Percentiles rank a stretch among this genome's conserved stretches.
Evolutionary conservation across 768 basidiomycete genomes (phyloP).

Genomic region (Mycena haematopus): DNA sequence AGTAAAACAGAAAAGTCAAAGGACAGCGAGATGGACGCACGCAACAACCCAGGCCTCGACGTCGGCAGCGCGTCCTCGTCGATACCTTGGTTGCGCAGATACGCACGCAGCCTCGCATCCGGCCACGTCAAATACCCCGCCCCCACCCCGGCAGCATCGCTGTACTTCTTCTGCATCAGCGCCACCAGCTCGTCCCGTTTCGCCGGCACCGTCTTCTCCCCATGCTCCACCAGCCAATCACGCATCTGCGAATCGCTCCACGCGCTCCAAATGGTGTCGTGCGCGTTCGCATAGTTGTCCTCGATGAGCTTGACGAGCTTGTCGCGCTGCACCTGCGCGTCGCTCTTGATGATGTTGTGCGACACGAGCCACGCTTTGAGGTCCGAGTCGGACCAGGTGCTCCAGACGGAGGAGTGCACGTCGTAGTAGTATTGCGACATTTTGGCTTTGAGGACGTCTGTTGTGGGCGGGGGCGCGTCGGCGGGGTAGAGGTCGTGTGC

Average conservation of each 20-base stretch:
- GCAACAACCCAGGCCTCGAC: conserved; percentile 77
- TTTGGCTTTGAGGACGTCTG: conserved; percentile 62
- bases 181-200: conserved; percentile 80
- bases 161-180: conserved; percentile 74
- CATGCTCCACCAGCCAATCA: conserved; percentile 76
- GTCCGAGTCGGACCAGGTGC: conserved; percentile 80
- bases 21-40: too few relatives aligned
- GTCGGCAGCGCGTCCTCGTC: conserved; percentile 72
- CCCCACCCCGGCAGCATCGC: conserved; percentile 48
- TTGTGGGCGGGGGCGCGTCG: conserved; percentile 54
- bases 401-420: conserved; percentile 58
- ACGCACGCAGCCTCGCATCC: conserved; percentile 90
- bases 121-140: conserved; percentile 88
- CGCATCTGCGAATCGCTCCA: conserved; percentile 82
- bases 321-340: conserved; percentile 69
- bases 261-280: conserved; percentile 64
- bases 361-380: conserved; percentile 81
- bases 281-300: conserved; percentile 72
- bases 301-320: conserved; percentile 78
- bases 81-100: conserved; percentile 79
- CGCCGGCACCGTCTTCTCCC: conserved; percentile 65
- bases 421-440: conserved; percentile 86
- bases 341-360: conserved; percentile 73
- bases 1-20: conserved; percentile 25
- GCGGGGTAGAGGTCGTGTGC: conserved; percentile 74